Base-by-base conservation (phyloP, 495 filamentous ascomycete species). In the Aspergillus mulundensis region DNA sequence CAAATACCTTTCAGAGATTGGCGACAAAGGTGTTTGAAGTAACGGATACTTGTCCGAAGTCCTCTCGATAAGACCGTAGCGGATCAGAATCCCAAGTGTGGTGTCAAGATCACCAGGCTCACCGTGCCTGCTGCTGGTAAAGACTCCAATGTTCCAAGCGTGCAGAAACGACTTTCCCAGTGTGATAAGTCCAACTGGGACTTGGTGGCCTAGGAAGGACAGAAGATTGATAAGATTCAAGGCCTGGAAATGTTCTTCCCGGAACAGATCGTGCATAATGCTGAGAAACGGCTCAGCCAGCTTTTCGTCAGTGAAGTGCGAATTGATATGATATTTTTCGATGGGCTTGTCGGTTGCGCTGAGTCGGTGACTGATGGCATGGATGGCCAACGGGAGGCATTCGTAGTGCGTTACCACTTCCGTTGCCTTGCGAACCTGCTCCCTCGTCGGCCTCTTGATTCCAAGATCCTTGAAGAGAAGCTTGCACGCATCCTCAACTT, bases 381-480 rank as follows among this genome's bases (percentile, higher is more conserved):
- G 87, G 38, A 94, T 91, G 46, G 89, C 88, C 16, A 92, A 69
- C 14, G 89, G 89, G 11, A 93, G 72, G 56, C 83, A 80, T 23
- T 86, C 87, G 70, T 91, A 84, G 44, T 87, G 69, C 40, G 82
- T 73, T 1, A 91, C 87, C 21, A 93, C 62, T 52, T 90, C 84
- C 7, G 73, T 78, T 0, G 86, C 86, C 49, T 83, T 81, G 39
- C 67, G 72, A 25, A 76, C 63, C 55, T 92, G 87, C 20, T 83
- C 79, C 2, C 70, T 67, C 0, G 77, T 81, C 19, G 78, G 74
- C 24, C 70, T 70, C 36, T 69, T 75, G 54, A 82, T 82, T 4
- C 72, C 76, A 11, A 82, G 59, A 25, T 84, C 81, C 36, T 82
- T 78, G 60, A 81, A 74, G 28, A 86, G 67, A 55, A 86, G 74